Evolutionary conservation across 768 basidiomycete genomes (phyloP).

Genomic region (Tephrocybe sp.): DNA sequence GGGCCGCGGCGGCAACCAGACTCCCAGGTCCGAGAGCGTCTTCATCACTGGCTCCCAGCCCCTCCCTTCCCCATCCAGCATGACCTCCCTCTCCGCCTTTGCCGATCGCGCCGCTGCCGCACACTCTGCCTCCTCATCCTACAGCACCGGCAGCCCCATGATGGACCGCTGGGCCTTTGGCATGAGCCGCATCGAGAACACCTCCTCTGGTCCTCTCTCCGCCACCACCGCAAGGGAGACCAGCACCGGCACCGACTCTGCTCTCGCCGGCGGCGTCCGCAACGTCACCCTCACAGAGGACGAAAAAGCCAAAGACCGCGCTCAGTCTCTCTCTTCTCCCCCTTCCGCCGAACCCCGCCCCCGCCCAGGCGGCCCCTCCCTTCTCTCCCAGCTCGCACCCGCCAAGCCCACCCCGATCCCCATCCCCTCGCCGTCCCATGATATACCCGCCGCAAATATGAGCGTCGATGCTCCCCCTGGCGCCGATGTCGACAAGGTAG

Average conservation of each 20-base stretch:
- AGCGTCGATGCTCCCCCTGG: constrained; percentile 9
- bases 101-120: constrained; percentile 9
- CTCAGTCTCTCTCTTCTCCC: constrained; percentile 11
- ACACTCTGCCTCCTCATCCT: constrained; percentile 34
- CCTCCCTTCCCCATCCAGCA: constrained; percentile 78
- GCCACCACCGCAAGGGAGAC: neutral
- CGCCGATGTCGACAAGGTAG: constrained; percentile 13
- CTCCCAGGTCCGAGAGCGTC: constrained; percentile 74
- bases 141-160: constrained; percentile 46
- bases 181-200: constrained; percentile 77
- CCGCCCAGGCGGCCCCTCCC: constrained; percentile 47
- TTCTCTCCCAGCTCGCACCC: constrained; percentile 64
- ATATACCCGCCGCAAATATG: constrained; percentile 3
- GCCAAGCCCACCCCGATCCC: constrained; percentile 15
- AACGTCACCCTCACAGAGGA: constrained; percentile 34
- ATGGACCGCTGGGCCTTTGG: constrained; percentile 88
- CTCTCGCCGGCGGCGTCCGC: constrained; percentile 35
- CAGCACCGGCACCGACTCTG: neutral
- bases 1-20: constrained; percentile 95
- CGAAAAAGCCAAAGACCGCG: constrained; percentile 21
- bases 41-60: constrained; percentile 94
- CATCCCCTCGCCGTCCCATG: constrained; percentile 11
- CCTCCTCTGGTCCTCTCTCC: constrained; percentile 13
- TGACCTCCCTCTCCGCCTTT: constrained; percentile 19
- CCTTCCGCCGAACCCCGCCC: neutral